These are phyloP conservation scores for Geum urbanum DNA, from an alignment of 306 rosid species.

Conservation along the genomic window DNA sequence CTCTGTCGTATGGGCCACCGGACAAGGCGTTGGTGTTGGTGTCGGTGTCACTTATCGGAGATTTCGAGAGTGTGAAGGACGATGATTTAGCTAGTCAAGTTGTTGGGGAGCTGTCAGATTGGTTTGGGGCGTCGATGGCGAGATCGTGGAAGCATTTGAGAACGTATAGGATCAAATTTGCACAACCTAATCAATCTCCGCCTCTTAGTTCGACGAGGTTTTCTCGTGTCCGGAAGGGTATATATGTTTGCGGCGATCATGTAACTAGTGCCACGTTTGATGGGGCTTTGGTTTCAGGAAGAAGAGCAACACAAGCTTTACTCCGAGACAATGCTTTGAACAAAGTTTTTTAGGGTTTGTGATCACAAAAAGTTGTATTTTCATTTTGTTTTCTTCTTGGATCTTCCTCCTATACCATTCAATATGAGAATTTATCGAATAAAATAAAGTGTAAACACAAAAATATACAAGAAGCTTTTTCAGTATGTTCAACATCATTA, in stretches of 20 bases:
- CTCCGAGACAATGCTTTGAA: conserved; percentile 40
- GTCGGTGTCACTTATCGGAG: conserved; percentile 64
- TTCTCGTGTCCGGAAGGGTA: conserved; percentile 48
- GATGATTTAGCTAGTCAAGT: conserved; percentile 46
- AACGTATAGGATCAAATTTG: conserved; percentile 62
- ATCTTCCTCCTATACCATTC: not conserved
- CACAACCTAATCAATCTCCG: conserved; percentile 83
- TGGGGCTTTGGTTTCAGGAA: conserved; percentile 83
- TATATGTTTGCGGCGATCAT: conserved; percentile 75
- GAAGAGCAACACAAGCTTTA: conserved; percentile 71
- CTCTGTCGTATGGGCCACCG: conserved; percentile 65
- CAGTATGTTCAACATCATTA: too few relatives aligned
- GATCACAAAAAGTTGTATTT: not conserved
- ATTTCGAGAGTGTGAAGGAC: conserved; percentile 36
- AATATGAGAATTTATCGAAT: not conserved
- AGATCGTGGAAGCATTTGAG: conserved; percentile 58
- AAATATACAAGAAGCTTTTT: too few relatives aligned
- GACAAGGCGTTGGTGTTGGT: conserved; percentile 50
- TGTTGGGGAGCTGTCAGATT: conserved; percentile 46
- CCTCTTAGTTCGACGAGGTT: conserved; percentile 52
- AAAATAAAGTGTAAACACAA: too few relatives aligned
- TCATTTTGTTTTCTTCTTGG: not conserved
- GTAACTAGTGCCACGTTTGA: conserved; percentile 78
- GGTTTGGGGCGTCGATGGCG: conserved; percentile 58
- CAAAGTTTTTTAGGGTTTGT: not conserved